Evolutionary conservation across 2,329 filamentous ascomycete species (phyloP).

Genomic region (Purpureocillium lavendulum): DNA sequence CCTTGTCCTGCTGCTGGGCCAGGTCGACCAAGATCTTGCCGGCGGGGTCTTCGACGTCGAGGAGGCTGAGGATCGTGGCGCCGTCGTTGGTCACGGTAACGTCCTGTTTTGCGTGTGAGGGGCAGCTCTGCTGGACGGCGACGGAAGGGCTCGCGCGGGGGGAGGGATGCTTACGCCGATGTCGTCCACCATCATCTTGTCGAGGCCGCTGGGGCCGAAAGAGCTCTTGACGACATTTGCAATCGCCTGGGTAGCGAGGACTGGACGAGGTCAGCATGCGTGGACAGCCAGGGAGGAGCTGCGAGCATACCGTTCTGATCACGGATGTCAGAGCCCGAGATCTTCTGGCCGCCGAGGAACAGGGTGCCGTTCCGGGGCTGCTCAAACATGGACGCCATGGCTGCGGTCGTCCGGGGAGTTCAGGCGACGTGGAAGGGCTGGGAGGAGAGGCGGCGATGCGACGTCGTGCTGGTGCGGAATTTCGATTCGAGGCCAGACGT

Average conservation of each 20-base stretch:
- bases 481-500: neutral
- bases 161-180: constrained; percentile 62
- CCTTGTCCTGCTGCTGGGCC: constrained; percentile 97
- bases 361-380: constrained; percentile 91
- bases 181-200: constrained; percentile 99
- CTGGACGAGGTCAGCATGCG: constrained; percentile 32
- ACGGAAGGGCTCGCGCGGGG: constrained; percentile 1
- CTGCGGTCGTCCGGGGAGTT: constrained; percentile 15
- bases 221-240: constrained; percentile 99
- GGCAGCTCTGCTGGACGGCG: neutral
- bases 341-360: constrained; percentile 95
- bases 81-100: constrained; percentile 99
- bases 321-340: constrained; percentile 90
- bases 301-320: constrained; percentile 75
- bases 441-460: constrained; percentile 3
- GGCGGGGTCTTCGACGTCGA: constrained; percentile 96
- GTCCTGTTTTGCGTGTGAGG: constrained; percentile 46
- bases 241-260: constrained; percentile 91
- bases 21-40: constrained; percentile 98
- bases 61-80: constrained; percentile 87
- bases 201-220: constrained; percentile 90
- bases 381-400: constrained; percentile 94
- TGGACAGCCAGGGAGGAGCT: neutral
- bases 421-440: constrained; percentile 4
- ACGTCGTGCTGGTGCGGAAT: constrained; percentile 1